phyloP scores from a whole-genome alignment of 495 filamentous ascomycete genomes.

The Hyaloscypha bicolor region DNA sequence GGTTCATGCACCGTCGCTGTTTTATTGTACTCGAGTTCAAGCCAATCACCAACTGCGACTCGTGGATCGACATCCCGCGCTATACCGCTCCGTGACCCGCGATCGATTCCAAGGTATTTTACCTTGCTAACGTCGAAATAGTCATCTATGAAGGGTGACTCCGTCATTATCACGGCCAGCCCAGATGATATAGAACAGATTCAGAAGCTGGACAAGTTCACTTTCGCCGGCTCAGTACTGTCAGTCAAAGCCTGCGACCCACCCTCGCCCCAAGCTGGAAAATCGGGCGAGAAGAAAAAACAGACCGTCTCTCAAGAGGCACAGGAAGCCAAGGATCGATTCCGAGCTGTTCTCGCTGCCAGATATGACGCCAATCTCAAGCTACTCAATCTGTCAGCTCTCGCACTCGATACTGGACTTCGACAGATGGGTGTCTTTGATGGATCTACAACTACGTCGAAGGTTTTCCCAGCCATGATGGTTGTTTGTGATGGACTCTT shows the following conservation, averaged over 20 bases:
- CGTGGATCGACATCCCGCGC: conserved; percentile 54
- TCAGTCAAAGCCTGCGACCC: conserved; percentile 48
- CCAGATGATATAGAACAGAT: conserved; percentile 63
- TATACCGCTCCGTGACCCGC: conserved; percentile 54
- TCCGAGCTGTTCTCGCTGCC: conserved; percentile 60
- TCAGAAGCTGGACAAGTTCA: conserved; percentile 62
- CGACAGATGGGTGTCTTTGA: conserved; percentile 75
- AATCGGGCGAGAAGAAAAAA: conserved; percentile 13
- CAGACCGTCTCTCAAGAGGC: conserved; percentile 43
- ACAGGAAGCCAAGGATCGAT: conserved; percentile 44
- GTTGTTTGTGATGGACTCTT: conserved; percentile 74
- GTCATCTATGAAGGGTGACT: conserved; percentile 67
- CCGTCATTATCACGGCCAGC: conserved; percentile 67
- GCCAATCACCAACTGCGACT: conserved; percentile 56
- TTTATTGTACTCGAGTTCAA: conserved; percentile 59
- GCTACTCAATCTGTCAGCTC: conserved; percentile 76
- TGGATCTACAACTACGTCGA: conserved; percentile 68
- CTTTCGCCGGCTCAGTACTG: conserved; percentile 64
- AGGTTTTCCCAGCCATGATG: conserved; percentile 90
- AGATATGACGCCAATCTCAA: conserved; percentile 73
- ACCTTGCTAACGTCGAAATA: conserved; percentile 73
- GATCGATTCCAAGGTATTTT: conserved; percentile 42
- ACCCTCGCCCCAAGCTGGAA: conserved; percentile 30
- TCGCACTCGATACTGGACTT: conserved; percentile 69
- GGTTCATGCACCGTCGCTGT: conserved; percentile 35